phyloP scores from a whole-genome alignment of 2,329 filamentous ascomycete genomes.

The Trichophaea hybrida region DNA sequence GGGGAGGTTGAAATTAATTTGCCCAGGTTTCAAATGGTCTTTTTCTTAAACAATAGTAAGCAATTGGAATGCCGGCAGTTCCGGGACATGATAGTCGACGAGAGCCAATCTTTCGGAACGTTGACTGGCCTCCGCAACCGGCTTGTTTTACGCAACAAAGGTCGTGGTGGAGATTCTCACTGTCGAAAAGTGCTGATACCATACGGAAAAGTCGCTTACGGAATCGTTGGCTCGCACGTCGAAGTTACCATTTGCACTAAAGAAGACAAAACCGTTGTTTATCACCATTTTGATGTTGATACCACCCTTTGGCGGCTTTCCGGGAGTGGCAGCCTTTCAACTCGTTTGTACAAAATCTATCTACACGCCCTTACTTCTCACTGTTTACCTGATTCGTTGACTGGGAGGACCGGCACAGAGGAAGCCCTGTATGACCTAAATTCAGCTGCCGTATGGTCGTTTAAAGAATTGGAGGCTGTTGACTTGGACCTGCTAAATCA shows the following conservation, averaged over 20 bases:
- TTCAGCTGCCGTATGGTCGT: slow-evolving; percentile 39
- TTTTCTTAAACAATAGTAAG: slow-evolving; percentile 29
- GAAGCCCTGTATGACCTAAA: slow-evolving; percentile 37
- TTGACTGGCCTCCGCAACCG: slow-evolving; percentile 39
- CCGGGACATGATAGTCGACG: slow-evolving; percentile 38
- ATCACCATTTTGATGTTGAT: slow-evolving; percentile 40
- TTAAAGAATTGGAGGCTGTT: slow-evolving; percentile 31
- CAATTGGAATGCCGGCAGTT: slow-evolving; percentile 31
- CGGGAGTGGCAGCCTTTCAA: slow-evolving; percentile 39
- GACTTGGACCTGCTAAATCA: slow-evolving; percentile 28
- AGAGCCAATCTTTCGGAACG: slow-evolving; percentile 35
- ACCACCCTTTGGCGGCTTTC: slow-evolving; percentile 36
- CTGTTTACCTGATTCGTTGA: slow-evolving; percentile 39
- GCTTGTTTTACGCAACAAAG: slow-evolving; percentile 34
- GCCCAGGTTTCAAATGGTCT: slow-evolving; percentile 37
- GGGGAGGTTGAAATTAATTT: slow-evolving; percentile 32
- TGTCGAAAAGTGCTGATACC: slow-evolving; percentile 33
- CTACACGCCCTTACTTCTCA: slow-evolving; percentile 43
- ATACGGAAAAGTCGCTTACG: slow-evolving; percentile 28
- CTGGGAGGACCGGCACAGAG: slow-evolving; percentile 40
- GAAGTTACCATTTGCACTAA: slow-evolving; percentile 6
- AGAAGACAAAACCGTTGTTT: slow-evolving; percentile 11
- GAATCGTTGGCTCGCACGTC: slow-evolving; percentile 24
- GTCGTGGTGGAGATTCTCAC: neutral
- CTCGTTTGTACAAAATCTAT: slow-evolving; percentile 39